Percentiles rank a stretch among this genome's conserved stretches.
Conservation (phyloP, 257 asterid species). For the Jacaranda copaia region DNA sequence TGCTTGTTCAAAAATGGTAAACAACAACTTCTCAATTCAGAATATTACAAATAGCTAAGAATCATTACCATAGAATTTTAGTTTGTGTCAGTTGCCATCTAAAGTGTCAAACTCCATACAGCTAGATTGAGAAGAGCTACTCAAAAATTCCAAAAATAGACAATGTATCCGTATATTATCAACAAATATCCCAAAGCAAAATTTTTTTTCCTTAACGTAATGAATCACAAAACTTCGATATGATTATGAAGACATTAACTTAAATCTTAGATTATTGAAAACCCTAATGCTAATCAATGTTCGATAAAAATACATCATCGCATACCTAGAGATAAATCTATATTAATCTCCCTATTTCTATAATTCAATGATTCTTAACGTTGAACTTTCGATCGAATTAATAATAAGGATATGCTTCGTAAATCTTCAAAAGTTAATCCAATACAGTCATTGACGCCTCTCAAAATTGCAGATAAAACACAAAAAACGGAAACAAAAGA, state of each 20-base stretch:
- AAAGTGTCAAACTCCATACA: background rate
- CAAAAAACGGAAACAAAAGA: background rate
- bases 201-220: background rate
- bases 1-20: background rate
- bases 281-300: conserved; percentile 28
- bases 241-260: background rate
- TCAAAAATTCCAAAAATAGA: background rate
- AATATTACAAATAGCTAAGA: background rate
- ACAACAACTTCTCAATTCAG: background rate
- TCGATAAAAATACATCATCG: background rate
- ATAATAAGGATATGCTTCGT: background rate
- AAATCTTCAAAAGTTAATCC: background rate
- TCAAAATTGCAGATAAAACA: conserved; percentile 1
- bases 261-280: conserved; percentile 3
- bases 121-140: background rate
- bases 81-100: conserved; percentile 7
- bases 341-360: background rate
- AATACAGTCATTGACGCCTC: background rate
- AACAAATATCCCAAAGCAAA: background rate
- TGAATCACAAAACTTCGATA: background rate
- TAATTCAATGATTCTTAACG: background rate
- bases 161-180: background rate
- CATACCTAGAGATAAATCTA: background rate
- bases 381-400: background rate
- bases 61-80: background rate